Evolutionary conservation across 2,329 filamentous ascomycete genomes (phyloP).

Genomic region (Fusarium sublunatum): DNA sequence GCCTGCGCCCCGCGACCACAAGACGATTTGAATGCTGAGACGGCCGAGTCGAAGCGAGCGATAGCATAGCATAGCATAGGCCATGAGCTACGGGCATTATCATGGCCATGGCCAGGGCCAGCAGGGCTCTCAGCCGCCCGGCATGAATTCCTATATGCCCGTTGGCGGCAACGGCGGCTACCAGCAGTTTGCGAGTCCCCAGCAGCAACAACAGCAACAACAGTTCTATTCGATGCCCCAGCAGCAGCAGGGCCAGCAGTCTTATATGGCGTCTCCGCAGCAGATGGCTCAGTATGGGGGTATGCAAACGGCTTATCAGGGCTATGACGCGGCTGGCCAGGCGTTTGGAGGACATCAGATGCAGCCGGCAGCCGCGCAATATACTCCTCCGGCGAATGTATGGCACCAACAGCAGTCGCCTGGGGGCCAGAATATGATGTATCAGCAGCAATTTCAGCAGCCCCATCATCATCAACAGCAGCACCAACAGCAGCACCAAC

Average conservation of each 20-base stretch:
- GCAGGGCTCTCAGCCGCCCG: slow-evolving; percentile 44
- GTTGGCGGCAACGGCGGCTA: slow-evolving; percentile 20
- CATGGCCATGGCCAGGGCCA: slow-evolving; percentile 46
- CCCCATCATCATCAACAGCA: slow-evolving; percentile 48
- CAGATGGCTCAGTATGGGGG: slow-evolving; percentile 44
- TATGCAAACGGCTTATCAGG: slow-evolving; percentile 40
- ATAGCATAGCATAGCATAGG: slow-evolving; percentile 24
- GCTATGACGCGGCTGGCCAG: slow-evolving; percentile 40
- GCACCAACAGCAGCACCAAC: slow-evolving; percentile 36
- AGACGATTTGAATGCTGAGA: slow-evolving; percentile 39
- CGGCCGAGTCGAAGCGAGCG: slow-evolving; percentile 14
- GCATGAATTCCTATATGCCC: slow-evolving; percentile 39
- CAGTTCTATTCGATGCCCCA: slow-evolving; percentile 44
- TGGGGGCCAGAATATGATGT: slow-evolving; percentile 40
- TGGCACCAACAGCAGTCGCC: slow-evolving; percentile 52
- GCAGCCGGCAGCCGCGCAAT: slow-evolving; percentile 42
- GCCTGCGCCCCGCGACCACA: slow-evolving; percentile 46
- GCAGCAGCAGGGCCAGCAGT: slow-evolving; percentile 42
- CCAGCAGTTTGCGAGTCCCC: slow-evolving; percentile 47
- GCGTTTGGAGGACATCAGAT: slow-evolving; percentile 37
- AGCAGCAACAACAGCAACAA: slow-evolving; percentile 42
- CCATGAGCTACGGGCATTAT: slow-evolving; percentile 53
- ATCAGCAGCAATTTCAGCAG: slow-evolving; percentile 47
- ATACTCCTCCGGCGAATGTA: slow-evolving; percentile 44
- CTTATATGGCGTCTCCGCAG: slow-evolving; percentile 38